A percentile compares a stretch with the other conserved stretches of the same genome.
Conservation (phyloP, 768 basidiomycete genomes). For the Macrocybe gigantea region DNA sequence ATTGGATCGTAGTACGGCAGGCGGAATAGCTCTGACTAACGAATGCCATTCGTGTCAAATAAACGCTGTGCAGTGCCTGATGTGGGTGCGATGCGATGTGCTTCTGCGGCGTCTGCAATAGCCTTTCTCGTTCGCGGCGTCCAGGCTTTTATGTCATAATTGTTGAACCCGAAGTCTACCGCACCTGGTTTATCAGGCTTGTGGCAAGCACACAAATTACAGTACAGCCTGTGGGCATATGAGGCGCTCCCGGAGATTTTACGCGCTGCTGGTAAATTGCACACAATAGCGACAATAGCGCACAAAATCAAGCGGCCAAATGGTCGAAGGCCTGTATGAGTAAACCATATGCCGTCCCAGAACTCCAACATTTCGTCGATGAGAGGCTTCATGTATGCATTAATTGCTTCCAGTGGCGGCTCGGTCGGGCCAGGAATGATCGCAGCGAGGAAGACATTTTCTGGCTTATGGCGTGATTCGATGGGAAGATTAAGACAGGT, state of each 20-base stretch:
- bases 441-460: slow-evolving; percentile 28
- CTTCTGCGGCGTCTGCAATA: background rate
- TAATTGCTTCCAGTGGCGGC: slow-evolving; percentile 16
- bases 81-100: slow-evolving; percentile 16
- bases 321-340: slow-evolving; percentile 8
- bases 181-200: background rate
- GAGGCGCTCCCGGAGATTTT: slow-evolving; percentile 16
- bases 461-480: slow-evolving; percentile 17
- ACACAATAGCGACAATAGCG: slow-evolving; percentile 21
- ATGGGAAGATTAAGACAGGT: slow-evolving; percentile 30
- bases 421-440: slow-evolving; percentile 31
- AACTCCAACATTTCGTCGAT: slow-evolving; percentile 18
- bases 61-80: slow-evolving; percentile 6
- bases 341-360: slow-evolving; percentile 26
- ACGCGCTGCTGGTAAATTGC: slow-evolving; percentile 29
- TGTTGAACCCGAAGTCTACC: slow-evolving; percentile 3
- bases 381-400: slow-evolving; percentile 18
- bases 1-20: slow-evolving; percentile 25
- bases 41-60: slow-evolving; percentile 16
- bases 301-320: slow-evolving; percentile 15
- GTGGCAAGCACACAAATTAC: slow-evolving; percentile 8
- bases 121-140: background rate
- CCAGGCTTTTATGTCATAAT: slow-evolving; percentile 12
- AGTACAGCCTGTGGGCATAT: slow-evolving; percentile 11
- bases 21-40: slow-evolving; percentile 22